These are phyloP conservation scores for Scutellaria barbata DNA, from an alignment of 257 asterid genomes.

Conservation along the genomic window DNA sequence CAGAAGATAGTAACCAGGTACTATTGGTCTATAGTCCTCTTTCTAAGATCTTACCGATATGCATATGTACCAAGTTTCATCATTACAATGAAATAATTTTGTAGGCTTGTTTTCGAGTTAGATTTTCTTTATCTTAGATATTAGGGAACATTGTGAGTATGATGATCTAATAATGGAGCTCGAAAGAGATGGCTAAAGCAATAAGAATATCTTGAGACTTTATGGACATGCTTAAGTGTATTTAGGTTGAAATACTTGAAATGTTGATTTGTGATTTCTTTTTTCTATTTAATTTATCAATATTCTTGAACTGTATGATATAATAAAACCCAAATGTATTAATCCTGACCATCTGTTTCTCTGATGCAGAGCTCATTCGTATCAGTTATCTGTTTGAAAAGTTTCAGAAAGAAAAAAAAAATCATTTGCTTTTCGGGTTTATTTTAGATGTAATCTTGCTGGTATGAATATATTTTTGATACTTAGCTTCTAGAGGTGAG, in stretches of 20 bases:
- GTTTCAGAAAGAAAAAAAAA: background rate
- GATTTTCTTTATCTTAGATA: constrained; percentile 8
- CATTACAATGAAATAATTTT: constrained; percentile 14
- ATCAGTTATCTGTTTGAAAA: background rate
- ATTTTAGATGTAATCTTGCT: background rate
- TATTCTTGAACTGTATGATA: constrained; percentile 4
- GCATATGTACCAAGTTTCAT: constrained; percentile 20
- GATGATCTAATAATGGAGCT: constrained; percentile 14
- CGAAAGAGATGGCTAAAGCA: constrained; percentile 4
- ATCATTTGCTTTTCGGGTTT: background rate
- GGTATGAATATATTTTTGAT: background rate
- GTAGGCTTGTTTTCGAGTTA: background rate
- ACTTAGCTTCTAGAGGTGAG: background rate
- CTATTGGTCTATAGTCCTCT: constrained; percentile 23
- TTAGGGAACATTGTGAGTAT: background rate
- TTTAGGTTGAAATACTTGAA: constrained; percentile 4
- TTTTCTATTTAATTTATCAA: background rate
- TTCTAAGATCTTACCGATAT: constrained; percentile 6
- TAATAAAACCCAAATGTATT: background rate
- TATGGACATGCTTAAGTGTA: background rate
- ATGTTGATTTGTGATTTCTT: background rate
- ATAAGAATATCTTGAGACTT: constrained; percentile 6
- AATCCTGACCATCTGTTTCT: background rate
- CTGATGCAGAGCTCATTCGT: background rate
- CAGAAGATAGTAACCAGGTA: constrained; percentile 56